phyloP scores from a whole-genome alignment of 2,329 filamentous ascomycete genomes.

The Xylariaceae sp. region DNA sequence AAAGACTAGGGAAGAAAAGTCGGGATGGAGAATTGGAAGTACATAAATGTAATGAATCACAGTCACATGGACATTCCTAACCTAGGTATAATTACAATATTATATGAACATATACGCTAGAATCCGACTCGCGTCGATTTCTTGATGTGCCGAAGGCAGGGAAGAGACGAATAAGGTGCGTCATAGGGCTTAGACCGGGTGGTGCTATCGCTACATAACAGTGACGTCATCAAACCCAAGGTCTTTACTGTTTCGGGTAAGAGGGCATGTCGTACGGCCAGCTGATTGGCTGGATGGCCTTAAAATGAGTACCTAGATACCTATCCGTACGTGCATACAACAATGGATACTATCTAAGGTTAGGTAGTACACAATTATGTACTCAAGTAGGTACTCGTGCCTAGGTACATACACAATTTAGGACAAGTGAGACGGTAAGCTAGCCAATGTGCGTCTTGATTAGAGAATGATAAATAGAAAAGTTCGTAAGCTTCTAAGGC shows the following conservation, averaged over 20 bases:
- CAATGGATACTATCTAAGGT: too few relatives aligned
- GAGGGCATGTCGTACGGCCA: not conserved
- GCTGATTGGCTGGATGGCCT: not conserved
- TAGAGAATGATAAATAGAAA: too few relatives aligned
- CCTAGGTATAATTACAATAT: not conserved
- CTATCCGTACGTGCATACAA: too few relatives aligned
- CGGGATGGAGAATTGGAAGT: not conserved
- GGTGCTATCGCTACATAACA: not conserved
- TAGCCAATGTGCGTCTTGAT: too few relatives aligned
- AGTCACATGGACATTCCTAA: not conserved
- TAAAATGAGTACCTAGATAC: too few relatives aligned
- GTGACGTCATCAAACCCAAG: not conserved
- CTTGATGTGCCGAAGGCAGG: not conserved
- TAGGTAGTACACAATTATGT: too few relatives aligned
- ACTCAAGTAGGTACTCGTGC: too few relatives aligned
- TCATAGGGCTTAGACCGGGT: not conserved
- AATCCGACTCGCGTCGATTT: too few relatives aligned
- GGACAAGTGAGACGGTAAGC: too few relatives aligned
- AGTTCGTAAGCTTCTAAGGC: too few relatives aligned
- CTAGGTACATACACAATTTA: too few relatives aligned
- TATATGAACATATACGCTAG: not conserved
- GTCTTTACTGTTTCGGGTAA: not conserved
- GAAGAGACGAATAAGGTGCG: not conserved
- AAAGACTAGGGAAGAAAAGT: not conserved
- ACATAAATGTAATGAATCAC: not conserved